These are phyloP conservation scores for Trypanosoma lewisi DNA, from an alignment of 208 protist species.

Conservation along the genomic window DNA sequence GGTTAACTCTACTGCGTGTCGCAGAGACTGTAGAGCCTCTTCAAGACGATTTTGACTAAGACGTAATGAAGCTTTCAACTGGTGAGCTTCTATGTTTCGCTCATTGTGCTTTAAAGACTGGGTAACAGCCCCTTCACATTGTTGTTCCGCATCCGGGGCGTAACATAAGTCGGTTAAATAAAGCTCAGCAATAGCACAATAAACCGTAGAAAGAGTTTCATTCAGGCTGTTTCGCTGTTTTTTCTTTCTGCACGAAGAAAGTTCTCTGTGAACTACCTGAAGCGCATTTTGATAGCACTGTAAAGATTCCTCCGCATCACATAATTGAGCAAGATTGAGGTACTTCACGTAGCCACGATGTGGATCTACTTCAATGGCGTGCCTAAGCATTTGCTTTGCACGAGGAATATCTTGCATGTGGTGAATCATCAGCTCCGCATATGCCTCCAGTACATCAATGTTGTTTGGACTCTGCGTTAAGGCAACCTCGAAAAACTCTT, in stretches of 20 bases:
- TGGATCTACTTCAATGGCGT: conserved; percentile 84
- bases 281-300: conserved; percentile 80
- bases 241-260: conserved; percentile 56
- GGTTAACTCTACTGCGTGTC: conserved; percentile 70
- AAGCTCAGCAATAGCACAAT: conserved; percentile 88
- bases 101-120: conserved; percentile 49
- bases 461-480: conserved; percentile 73
- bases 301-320: conserved; percentile 70
- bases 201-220: conserved; percentile 80
- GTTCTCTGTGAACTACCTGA: conserved; percentile 57
- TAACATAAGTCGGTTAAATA: conserved; percentile 91
- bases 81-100: conserved; percentile 78
- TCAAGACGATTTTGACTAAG: conserved; percentile 75
- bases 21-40: conserved; percentile 66
- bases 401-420: conserved; percentile 59
- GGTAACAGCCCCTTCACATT: conserved; percentile 67
- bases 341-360: conserved; percentile 88
- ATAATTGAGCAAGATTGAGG: conserved; percentile 88
- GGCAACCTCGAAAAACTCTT: conserved; percentile 85
- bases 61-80: conserved; percentile 77
- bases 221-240: conserved; percentile 44
- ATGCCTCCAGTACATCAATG: conserved; percentile 89
- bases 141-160: conserved; percentile 72
- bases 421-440: conserved; percentile 91
- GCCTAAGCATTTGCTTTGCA: conserved; percentile 80